These are phyloP conservation scores for Loxodes magnus DNA, from an alignment of 73 alveolate species.

Conservation along the genomic window DNA sequence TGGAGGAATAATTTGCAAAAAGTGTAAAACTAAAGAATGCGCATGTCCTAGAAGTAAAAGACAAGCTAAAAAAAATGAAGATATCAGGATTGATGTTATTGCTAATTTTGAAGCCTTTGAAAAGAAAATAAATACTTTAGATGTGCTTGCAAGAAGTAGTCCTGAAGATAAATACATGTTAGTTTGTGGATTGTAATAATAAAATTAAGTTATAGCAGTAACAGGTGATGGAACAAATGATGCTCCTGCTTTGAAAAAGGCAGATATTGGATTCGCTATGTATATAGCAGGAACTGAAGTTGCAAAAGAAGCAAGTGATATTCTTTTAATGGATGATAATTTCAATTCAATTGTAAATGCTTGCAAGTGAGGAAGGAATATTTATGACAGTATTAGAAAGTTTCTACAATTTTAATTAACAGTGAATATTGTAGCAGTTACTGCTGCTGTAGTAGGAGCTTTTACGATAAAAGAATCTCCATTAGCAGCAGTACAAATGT, in stretches of 20 bases:
- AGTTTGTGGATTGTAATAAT: slow-evolving; percentile 73
- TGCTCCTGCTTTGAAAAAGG: too few relatives aligned
- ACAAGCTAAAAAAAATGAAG: slow-evolving; percentile 23
- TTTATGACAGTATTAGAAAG: slow-evolving; percentile 75
- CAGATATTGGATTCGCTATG: slow-evolving; percentile 90
- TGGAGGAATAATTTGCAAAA: slow-evolving; percentile 52
- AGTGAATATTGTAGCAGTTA: slow-evolving; percentile 72
- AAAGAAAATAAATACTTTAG: slow-evolving; percentile 33
- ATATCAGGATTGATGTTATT: slow-evolving; percentile 54
- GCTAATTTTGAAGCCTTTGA: slow-evolving; percentile 36
- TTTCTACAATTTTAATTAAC: slow-evolving; percentile 75
- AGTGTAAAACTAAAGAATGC: slow-evolving; percentile 29
- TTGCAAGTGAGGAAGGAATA: slow-evolving; percentile 84
- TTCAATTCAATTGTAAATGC: slow-evolving; percentile 84
- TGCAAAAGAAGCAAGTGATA: slow-evolving; percentile 85
- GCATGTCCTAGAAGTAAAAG: slow-evolving; percentile 20
- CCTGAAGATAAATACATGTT: slow-evolving; percentile 86
- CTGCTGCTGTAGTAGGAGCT: slow-evolving; percentile 61
- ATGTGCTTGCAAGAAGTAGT: slow-evolving; percentile 80
- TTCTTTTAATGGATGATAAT: slow-evolving; percentile 78
- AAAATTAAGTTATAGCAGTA: slow-evolving; percentile 84
- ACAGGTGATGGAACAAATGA: too few relatives aligned
- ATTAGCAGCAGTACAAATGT: slow-evolving; percentile 73
- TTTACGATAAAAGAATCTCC: slow-evolving; percentile 67
- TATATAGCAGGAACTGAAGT: slow-evolving; percentile 90